phyloP scores from a whole-genome alignment of 495 filamentous ascomycete genomes.

The Aspergillus nidulans region DNA sequence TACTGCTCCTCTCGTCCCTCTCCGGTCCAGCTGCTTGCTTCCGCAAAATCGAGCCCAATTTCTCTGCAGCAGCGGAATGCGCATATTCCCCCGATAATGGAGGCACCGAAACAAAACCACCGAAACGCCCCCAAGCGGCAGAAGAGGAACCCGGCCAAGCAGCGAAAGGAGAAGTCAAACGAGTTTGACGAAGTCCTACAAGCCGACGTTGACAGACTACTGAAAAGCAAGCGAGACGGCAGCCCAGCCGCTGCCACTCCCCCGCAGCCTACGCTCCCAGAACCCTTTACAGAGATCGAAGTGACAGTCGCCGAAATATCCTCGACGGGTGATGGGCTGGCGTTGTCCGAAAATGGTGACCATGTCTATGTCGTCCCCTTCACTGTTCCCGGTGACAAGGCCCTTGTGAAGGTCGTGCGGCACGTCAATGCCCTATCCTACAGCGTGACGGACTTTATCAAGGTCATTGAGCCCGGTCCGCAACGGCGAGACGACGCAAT shows the following conservation, averaged over 20 bases:
- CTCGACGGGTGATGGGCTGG: conserved; percentile 88
- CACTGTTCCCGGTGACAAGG: conserved; percentile 75
- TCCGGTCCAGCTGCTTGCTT: not conserved
- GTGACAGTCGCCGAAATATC: conserved; percentile 71
- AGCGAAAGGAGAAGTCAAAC: conserved; percentile 35
- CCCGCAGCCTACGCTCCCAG: conserved; percentile 47
- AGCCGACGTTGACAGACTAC: conserved; percentile 61
- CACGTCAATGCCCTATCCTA: conserved; percentile 59
- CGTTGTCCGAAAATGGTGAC: conserved; percentile 54
- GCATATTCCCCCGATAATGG: conserved; percentile 27
- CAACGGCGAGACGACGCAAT: conserved; percentile 72
- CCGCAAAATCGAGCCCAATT: conserved; percentile 1
- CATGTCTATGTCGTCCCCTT: conserved; percentile 91
- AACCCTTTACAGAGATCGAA: conserved; percentile 69
- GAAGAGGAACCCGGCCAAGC: conserved; percentile 42
- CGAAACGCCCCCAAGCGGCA: conserved; percentile 41
- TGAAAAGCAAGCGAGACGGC: conserved; percentile 41
- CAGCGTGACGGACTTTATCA: conserved; percentile 73
- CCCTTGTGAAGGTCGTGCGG: conserved; percentile 71
- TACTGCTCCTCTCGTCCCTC: not conserved
- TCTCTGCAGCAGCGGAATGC: conserved; percentile 16
- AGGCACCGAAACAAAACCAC: conserved; percentile 22
- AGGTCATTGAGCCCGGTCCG: conserved; percentile 66
- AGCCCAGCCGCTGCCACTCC: conserved; percentile 16
- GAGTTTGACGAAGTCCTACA: conserved; percentile 68